Percentiles rank a stretch among this genome's conserved stretches.
Evolutionary conservation across 2,329 filamentous ascomycete genomes (phyloP).

Genomic region (Talaromyces sp.): DNA sequence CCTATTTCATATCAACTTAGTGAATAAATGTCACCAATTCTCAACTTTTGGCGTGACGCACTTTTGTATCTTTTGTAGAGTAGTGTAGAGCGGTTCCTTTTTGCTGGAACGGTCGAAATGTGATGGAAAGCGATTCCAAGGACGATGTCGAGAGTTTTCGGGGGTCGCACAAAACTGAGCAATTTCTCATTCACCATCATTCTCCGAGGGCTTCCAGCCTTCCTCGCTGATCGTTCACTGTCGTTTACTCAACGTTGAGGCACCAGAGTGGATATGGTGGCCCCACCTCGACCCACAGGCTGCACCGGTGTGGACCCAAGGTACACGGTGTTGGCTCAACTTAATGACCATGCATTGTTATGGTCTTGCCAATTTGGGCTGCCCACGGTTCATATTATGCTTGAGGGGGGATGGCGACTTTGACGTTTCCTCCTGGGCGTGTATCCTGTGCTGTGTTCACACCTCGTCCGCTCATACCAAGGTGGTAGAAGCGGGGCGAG

Average conservation of each 20-base stretch:
- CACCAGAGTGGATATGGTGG: not conserved
- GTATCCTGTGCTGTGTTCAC: not conserved
- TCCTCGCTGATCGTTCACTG: not conserved
- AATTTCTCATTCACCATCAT: not conserved
- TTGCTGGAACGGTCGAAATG: not conserved
- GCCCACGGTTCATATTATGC: not conserved
- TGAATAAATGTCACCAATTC: not conserved
- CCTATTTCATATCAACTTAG: not conserved
- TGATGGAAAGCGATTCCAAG: not conserved
- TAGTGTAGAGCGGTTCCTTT: not conserved
- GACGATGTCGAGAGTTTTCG: not conserved
- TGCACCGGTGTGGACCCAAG: not conserved
- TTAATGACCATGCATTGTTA: not conserved
- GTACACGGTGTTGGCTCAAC: not conserved
- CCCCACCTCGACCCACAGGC: not conserved
- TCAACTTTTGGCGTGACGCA: not conserved
- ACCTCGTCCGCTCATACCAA: not conserved
- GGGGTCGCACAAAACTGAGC: not conserved
- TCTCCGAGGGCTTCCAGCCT: not conserved
- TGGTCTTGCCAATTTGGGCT: not conserved
- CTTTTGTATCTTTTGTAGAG: not conserved
- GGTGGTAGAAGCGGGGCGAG: not conserved
- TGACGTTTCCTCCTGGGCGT: not conserved
- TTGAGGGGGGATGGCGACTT: not conserved
- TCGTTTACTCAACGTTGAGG: not conserved